These are phyloP conservation scores for Dendrothele bispora DNA, from an alignment of 768 basidiomycete genomes.

Conservation along the genomic window DNA sequence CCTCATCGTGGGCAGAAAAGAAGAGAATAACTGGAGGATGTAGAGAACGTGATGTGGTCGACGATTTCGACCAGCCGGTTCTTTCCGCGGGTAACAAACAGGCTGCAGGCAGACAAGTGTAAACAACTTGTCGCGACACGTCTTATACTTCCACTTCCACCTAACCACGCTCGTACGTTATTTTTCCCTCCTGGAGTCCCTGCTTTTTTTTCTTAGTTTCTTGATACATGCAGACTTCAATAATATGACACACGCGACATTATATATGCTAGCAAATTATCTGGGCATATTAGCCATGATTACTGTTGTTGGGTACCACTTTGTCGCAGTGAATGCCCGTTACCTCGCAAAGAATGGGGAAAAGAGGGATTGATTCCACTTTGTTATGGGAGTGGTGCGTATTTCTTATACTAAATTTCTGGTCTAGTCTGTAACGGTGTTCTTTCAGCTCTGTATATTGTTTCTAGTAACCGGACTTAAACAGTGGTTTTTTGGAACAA, in stretches of 20 bases:
- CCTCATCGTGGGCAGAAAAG: slow-evolving; percentile 50
- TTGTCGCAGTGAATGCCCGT: slow-evolving; percentile 78
- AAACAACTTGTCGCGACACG: too few relatives aligned
- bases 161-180: slow-evolving; percentile 5
- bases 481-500: background rate
- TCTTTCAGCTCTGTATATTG: background rate
- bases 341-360: slow-evolving; percentile 7
- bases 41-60: background rate
- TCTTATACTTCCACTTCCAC: too few relatives aligned
- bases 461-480: too few relatives aligned
- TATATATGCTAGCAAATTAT: slow-evolving; percentile 80
- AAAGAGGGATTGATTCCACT: too few relatives aligned
- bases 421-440: background rate
- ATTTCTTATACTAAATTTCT: background rate
- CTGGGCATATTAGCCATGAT: slow-evolving; percentile 86
- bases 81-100: too few relatives aligned
- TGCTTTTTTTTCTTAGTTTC: background rate
- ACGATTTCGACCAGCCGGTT: too few relatives aligned
- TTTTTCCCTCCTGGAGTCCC: background rate
- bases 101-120: too few relatives aligned
- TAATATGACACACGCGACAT: slow-evolving; percentile 78
- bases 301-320: slow-evolving; percentile 86
- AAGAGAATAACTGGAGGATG: slow-evolving; percentile 1
- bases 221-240: too few relatives aligned
- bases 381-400: background rate